Evolutionary conservation across 148 eudicot species (phyloP), one percentile per base, ranked within the genome.

Genomic region (Silene conica): DNA sequence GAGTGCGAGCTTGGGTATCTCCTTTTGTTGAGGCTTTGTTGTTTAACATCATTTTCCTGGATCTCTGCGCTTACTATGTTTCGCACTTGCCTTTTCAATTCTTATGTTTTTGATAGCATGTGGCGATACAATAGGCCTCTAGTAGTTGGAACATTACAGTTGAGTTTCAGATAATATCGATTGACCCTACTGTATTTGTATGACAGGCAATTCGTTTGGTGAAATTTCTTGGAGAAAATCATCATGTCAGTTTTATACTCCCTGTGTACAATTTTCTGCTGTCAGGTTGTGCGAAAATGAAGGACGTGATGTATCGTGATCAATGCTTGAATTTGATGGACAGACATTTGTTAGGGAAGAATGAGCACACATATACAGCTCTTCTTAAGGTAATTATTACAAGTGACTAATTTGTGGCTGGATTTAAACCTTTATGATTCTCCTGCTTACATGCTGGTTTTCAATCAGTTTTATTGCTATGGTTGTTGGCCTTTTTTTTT

Each of bases 251-350:
- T 78, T 88, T 86, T 69, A 61, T 72, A 62, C 80, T 95, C 77
- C 83, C 82, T 5, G 73, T 87, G 54, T 90, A 82, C 81, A 95
- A 90, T 78, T 72, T 25, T 77, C 76, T 91, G 26, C 72, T 95
- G 76, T 80, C 82, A 69, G 88, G 85, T 43, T 92, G 88, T 56
- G 79, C 78, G n/a, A 80, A 76, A 75, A 73, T 71, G 74, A 66
- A 82, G 22, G 86, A 83, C 80, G 21, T 70, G 59, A 57, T 67
- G 81, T 81, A 77, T 82, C 83, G 82, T 71, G 81, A 77, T 79
- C 86, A 87, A 56, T 92, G 96, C 81, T 72, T 95, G 86, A 81
- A 87, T 76, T 70, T 90, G 74, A 89, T 95, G 98, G 97, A 95
- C 77, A 55, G 65, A 8, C 87, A 84, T 64, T 72, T 86, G 83